Percentiles rank a stretch among this genome's conserved stretches.
Conservation (phyloP, 257 asterid species). For the Gynochthodes officinalis region DNA sequence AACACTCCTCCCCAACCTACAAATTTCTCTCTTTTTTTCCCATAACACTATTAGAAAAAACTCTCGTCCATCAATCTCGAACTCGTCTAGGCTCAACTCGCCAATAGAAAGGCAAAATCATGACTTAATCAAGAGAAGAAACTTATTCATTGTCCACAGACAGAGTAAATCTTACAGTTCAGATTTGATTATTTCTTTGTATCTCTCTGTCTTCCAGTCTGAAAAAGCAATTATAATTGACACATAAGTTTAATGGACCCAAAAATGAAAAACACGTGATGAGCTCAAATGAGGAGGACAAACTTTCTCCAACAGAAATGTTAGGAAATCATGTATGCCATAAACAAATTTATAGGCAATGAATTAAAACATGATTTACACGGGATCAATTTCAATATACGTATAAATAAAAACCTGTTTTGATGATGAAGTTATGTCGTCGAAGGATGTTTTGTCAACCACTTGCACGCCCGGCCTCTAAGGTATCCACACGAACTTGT, state of each 20-base stretch:
- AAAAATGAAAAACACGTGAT: neutral
- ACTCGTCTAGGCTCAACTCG: constrained; percentile 97
- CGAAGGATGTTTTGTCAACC: no score
- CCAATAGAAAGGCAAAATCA: constrained; percentile 8
- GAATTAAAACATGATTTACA: no score
- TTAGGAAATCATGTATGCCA: no score
- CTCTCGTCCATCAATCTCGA: constrained; percentile 94
- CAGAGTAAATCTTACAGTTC: constrained; percentile 62
- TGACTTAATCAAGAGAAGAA: constrained; percentile 11
- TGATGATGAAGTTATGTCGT: no score
- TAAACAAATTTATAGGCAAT: no score
- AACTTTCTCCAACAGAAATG: neutral
- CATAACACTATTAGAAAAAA: no score
- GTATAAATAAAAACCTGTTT: no score
- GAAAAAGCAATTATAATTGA: constrained; percentile 20
- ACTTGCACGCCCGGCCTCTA: no score
- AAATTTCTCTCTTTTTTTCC: no score
- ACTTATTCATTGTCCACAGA: neutral
- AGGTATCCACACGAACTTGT: no score
- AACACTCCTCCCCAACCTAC: no score
- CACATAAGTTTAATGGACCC: neutral
- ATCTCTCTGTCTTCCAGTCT: constrained; percentile 99
- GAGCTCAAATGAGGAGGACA: neutral
- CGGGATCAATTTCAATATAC: no score
- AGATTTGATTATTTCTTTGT: constrained; percentile 86